A percentile compares a stretch with the other conserved stretches of the same genome.
These are phyloP conservation scores for Lathyrus oleraceus DNA, from an alignment of 306 rosid genomes.

Conservation along the genomic window DNA sequence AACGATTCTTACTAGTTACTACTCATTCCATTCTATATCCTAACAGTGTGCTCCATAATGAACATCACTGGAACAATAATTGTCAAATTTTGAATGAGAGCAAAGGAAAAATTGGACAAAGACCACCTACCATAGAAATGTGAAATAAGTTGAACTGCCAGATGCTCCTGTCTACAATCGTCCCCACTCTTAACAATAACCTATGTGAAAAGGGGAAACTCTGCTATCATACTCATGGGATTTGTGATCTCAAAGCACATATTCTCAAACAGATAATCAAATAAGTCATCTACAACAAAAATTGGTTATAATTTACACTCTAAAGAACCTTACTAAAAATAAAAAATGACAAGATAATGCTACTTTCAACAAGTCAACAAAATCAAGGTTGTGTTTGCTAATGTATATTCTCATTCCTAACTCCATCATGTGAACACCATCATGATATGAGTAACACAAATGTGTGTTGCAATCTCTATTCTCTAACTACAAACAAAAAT, in stretches of 20 bases:
- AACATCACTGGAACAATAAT: not conserved
- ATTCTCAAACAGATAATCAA: conserved; percentile 17
- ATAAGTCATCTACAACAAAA: conserved; percentile 28
- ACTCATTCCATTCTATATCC: not conserved
- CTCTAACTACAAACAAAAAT: conserved; percentile 28
- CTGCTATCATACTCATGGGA: conserved; percentile 22
- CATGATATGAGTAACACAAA: conserved; percentile 1
- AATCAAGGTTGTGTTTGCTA: conserved; percentile 23
- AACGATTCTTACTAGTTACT: not conserved
- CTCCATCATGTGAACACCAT: not conserved
- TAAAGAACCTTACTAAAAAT: conserved; percentile 12
- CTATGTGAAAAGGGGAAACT: conserved; percentile 45
- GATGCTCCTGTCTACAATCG: conserved; percentile 98
- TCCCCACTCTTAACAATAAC: conserved; percentile 96
- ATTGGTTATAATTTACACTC: conserved; percentile 18
- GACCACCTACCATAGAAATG: conserved; percentile 81
- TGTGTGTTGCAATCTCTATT: conserved; percentile 12
- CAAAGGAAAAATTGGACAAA: conserved; percentile 24
- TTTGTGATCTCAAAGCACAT: conserved; percentile 9
- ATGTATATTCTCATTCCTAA: conserved; percentile 12
- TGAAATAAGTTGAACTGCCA: conserved; percentile 95
- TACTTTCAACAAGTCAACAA: conserved; percentile 16
- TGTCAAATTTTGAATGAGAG: conserved; percentile 13
- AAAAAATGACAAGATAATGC: conserved; percentile 8
- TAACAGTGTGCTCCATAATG: conserved; percentile 13